Evolutionary conservation across 805 yeast genomes (phyloP), one percentile per base, ranked within the genome.

Genomic region (Saccharomyces kudriavzevii): DNA sequence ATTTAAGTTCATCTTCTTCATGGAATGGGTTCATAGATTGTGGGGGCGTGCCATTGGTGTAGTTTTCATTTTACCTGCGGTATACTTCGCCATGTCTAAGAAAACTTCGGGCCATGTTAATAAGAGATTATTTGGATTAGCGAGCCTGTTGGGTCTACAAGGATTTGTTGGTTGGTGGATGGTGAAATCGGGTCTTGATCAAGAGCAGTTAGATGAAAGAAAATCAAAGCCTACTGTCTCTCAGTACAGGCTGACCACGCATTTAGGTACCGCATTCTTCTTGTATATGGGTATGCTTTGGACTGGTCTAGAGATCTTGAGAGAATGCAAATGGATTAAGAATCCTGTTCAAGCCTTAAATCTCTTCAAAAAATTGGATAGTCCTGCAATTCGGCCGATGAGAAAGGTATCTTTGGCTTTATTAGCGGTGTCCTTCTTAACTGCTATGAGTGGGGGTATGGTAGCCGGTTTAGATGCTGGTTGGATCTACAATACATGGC

Each of bases 131-230:
- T 70, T 87, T 22, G 88, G 88, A 1, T 79, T 94, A 48, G 80
- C 96, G 45, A 82, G 78, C 0, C 73, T 94, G 50, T 77, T 94
- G 54, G 99, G 96, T 10, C 73, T 94, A 49, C 99, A 94, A 75
- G 99, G 99, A 51, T 87, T 85, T 51, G 85, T 94, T 60, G 99
- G 99, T 30, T 94, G 99, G 99, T 94, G 99, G 99, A 94, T 94
- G 99, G 99, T 94, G 51, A 83, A 87, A 63, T 89, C 97, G 9
- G 99, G 99, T 29, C 77, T 94, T 53, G 96, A 90, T 66, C 86
- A 85, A 64, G 78, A 84, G 47, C 85, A 85, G 64, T 74, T 94
- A 49, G 79, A 78, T 24, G 90, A 85, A 59, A 80, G 96, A 67
- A 86, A 81, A 48, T 83, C 96, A 0, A 95, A 92, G 66, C 99